A percentile compares a stretch with the other conserved stretches of the same genome.
Evolutionary conservation across 2,329 filamentous ascomycete genomes (phyloP).

Genomic region (Intubia oerlemansii): DNA sequence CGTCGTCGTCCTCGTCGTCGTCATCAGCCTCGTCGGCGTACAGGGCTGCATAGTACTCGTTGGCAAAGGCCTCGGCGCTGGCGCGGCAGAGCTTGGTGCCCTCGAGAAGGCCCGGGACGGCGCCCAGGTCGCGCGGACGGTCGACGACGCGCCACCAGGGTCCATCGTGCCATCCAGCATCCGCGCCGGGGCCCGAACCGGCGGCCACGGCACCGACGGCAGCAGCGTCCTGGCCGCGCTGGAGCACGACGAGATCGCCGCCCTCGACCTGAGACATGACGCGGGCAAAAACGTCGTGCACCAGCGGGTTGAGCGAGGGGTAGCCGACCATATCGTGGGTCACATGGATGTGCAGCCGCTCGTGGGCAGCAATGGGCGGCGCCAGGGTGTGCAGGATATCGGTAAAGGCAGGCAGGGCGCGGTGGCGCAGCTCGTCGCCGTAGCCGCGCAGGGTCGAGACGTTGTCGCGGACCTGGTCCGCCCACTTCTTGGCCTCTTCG

Average conservation of each 20-base stretch:
- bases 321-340: conserved; percentile 92
- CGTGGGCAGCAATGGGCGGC: conserved; percentile 88
- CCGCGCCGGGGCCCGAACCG: too few relatives aligned
- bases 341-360: conserved; percentile 90
- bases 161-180: conserved; percentile 76
- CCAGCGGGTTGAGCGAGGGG: conserved; percentile 78
- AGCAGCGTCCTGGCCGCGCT: conserved; percentile 69
- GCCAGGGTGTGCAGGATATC: conserved; percentile 88
- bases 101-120: conserved; percentile 61
- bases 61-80: conserved; percentile 69
- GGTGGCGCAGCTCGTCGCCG: conserved; percentile 71
- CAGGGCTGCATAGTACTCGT: conserved; percentile 58
- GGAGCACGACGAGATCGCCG: conserved; percentile 81
- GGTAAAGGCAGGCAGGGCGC: conserved; percentile 84
- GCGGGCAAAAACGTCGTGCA: conserved; percentile 76
- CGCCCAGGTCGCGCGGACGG: conserved; percentile 52
- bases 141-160: conserved; percentile 79
- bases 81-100: conserved; percentile 83
- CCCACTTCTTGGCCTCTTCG: conserved; percentile 91
- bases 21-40: conserved; percentile 33
- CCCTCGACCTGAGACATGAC: conserved; percentile 99
- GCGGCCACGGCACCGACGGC: conserved; percentile 12
- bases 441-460: conserved; percentile 57
- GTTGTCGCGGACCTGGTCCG: conserved; percentile 80
- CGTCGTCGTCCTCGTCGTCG: too few relatives aligned